Evolutionary conservation across 2,329 filamentous ascomycete genomes (phyloP), one percentile per base, ranked within the genome.

Genomic region (Trichophyton schoenleinii): DNA sequence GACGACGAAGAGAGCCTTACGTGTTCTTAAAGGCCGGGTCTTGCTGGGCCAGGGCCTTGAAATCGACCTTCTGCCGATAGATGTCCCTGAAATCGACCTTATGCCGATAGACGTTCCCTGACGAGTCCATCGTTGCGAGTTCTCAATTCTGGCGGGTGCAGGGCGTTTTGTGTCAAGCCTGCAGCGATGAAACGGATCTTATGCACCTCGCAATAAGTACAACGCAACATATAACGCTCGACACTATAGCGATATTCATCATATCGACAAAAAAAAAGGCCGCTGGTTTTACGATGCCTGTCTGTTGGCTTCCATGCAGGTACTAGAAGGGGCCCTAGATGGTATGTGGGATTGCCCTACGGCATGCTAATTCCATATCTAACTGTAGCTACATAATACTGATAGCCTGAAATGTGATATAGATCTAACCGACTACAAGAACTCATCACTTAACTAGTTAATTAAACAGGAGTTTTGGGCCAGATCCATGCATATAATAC

Each of bases 11-110:
- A 48, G 48, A 7, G 36, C 53, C 74, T 62, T 69, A 83, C 81
- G 77, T 70, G 71, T 80, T 81, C 2, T 81, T 81, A 69, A 88
- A 87, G 6, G 81, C 79, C 1, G 78, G 72, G 66, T 84, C 83
- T 61, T 80, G 76, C 31, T 80, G 72, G 6, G 84, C 82, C n/a
- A 89, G 76, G 15, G 77, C 74, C 38, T 78, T 75, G 69, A 88
- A 88, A 67, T 88, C 81, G 31, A 88, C 75, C 48, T 80, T 80
- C 28, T 80, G 74, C 59, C 79, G 77, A 71, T 86, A 87, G 52
- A 79, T 73, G 63, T 77, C 74, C 38, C 78, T 75, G 69, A 88
- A 88, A 67, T 88, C 81, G 31, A 88, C 75, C 48, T 80, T 80
- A 28, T 80, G 74, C 59, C 79, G 77, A 71, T 86, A 87, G 52